Evolutionary conservation across 768 basidiomycete genomes (phyloP).

Genomic region (Tylopilus subfusipes): DNA sequence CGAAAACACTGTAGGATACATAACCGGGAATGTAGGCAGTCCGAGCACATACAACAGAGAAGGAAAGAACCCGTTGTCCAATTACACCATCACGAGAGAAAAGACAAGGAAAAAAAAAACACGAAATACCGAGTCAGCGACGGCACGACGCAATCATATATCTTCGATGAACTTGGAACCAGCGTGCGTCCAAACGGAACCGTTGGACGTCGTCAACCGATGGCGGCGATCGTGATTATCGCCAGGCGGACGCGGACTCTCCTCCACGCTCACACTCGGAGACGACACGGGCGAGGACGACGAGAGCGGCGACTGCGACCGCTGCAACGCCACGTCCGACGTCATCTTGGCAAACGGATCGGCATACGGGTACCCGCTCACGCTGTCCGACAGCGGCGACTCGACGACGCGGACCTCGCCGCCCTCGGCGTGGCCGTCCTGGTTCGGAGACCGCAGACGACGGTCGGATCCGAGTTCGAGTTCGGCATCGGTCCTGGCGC

Average conservation of each 20-base stretch:
- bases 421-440: not conserved
- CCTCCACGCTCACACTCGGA: slow-evolving; percentile 19
- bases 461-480: not conserved
- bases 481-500: not conserved
- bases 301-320: slow-evolving; percentile 32
- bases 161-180: slow-evolving; percentile 50
- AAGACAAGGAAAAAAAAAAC: not conserved
- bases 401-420: slow-evolving; percentile 15
- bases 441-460: not conserved
- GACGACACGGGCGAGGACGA: slow-evolving; percentile 20
- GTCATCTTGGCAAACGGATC: slow-evolving; percentile 23
- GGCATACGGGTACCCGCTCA: slow-evolving; percentile 13
- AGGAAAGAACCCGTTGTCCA: no score
- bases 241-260: not conserved
- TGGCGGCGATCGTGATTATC: slow-evolving; percentile 18
- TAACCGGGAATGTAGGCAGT: not conserved
- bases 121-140: not conserved
- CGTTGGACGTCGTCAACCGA: slow-evolving; percentile 21
- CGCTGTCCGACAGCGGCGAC: slow-evolving; percentile 27
- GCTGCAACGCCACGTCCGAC: slow-evolving; percentile 7
- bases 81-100: not conserved
- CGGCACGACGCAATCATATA: slow-evolving; percentile 11
- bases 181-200: slow-evolving; percentile 36
- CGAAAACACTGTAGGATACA: not conserved
- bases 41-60: not conserved